Conservation (phyloP, 2,329 filamentous ascomycete species). For the Alternaria longipes region DNA sequence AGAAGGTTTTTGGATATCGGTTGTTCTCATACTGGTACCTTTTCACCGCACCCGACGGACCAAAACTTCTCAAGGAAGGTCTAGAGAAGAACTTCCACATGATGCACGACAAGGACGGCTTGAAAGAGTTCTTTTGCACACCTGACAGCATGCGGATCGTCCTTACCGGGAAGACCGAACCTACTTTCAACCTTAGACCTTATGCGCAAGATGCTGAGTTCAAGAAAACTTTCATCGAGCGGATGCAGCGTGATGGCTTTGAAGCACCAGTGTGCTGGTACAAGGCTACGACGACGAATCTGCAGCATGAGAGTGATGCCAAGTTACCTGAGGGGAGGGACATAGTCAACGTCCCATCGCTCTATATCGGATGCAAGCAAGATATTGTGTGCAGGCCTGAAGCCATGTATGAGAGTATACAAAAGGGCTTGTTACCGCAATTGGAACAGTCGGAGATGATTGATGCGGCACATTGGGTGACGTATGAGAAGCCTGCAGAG, state of each 20-base stretch:
- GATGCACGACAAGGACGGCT: slow-evolving; percentile 47
- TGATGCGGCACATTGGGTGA: slow-evolving; percentile 49
- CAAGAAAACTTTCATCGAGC: slow-evolving; percentile 47
- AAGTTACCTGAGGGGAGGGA: slow-evolving; percentile 29
- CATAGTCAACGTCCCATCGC: slow-evolving; percentile 48
- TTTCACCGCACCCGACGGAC: slow-evolving; percentile 54
- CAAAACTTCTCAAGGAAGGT: slow-evolving; percentile 51
- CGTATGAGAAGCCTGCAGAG: slow-evolving; percentile 50
- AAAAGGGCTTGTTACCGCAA: slow-evolving; percentile 41
- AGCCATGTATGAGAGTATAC: slow-evolving; percentile 36
- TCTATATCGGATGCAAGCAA: slow-evolving; percentile 48
- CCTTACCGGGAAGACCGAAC: slow-evolving; percentile 21
- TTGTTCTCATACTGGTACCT: slow-evolving; percentile 59
- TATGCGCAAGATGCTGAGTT: slow-evolving; percentile 48
- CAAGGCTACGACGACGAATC: slow-evolving; percentile 32
- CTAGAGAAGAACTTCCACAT: slow-evolving; percentile 51
- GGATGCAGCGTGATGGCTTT: slow-evolving; percentile 46
- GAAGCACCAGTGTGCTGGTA: slow-evolving; percentile 53
- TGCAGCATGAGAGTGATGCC: slow-evolving; percentile 41
- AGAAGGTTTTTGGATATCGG: slow-evolving; percentile 51
- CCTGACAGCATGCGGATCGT: slow-evolving; percentile 48
- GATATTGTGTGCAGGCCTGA: slow-evolving; percentile 50
- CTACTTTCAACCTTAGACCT: slow-evolving; percentile 28
- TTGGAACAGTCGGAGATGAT: slow-evolving; percentile 44
- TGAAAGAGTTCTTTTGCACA: slow-evolving; percentile 51